Base-by-base conservation (phyloP, 805 yeast species). In the Wickerhamomyces sydowiorum region DNA sequence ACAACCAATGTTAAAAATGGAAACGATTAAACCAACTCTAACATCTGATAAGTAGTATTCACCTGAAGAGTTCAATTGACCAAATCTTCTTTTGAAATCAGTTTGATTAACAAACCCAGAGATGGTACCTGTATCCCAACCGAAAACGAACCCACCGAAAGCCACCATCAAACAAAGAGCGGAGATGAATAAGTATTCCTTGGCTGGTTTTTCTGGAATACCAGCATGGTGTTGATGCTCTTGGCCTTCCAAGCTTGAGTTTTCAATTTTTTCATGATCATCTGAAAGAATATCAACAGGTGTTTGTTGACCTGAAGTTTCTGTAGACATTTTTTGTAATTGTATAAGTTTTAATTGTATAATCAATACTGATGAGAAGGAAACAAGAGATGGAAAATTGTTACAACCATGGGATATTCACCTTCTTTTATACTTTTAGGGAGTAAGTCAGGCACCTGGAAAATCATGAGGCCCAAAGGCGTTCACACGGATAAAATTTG, bases 51-150 rank as follows among this genome's bases (percentile, higher is more conserved):
- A 58, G 51, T 67, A 66, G 53, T 64, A 57, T 63, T 44, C 62
- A 44, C 82, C 82, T 2, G 50, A 46, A 15, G 53, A 53, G 37
- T 64, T 49, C 5, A 51, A 18, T 50, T 70, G 66, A 59, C 87
- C 88, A 50, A 82, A 82, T 58, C 86, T 69, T 31, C 54, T 47
- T 38, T 62, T 55, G 64, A 73, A 82, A 53, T 81, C 84, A 17
- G 74, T 52, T 54, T 62, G 64, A 53, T 76, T 75, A 39, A 80
- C 82, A 52, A 82, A 80, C 47, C 88, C 88, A 18, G 86, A 78
- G 58, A 82, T 80, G 48, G 89, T 82, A 70, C 89, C 89, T 34
- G 88, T 81, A 67, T 82, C 90, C 76, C 84, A 82, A 49, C 90
- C 90, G 53, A 80, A 82, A 36, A 82, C 81, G 58, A 78, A 82